A percentile compares a stretch with the other conserved stretches of the same genome.
Evolutionary conservation across 2,329 filamentous ascomycete genomes (phyloP).

Genomic region (Phialophora macrospora): DNA sequence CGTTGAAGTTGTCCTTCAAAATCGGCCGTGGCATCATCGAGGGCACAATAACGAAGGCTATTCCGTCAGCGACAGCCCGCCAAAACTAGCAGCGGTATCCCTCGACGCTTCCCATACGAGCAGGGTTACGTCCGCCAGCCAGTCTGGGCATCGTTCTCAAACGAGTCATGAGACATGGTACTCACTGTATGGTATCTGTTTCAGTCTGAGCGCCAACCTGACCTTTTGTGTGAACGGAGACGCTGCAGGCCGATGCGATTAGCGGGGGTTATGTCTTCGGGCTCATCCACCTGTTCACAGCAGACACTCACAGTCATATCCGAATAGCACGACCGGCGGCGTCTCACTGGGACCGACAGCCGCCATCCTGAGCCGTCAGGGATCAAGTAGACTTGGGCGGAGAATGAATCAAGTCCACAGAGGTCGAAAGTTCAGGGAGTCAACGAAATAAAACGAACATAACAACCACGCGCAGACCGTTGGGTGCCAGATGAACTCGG

Average conservation of each 20-base stretch:
- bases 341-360: not conserved
- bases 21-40: slow-evolving; percentile 69
- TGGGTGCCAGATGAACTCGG: not conserved
- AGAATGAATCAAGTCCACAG: not conserved
- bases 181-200: slow-evolving; percentile 37
- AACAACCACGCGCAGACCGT: not conserved
- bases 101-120: too few species aligned
- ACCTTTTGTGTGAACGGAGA: slow-evolving; percentile 37
- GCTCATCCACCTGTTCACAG: not conserved
- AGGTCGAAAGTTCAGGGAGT: not conserved
- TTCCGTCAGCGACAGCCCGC: not conserved
- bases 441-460: not conserved
- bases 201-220: slow-evolving; percentile 28
- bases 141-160: not conserved
- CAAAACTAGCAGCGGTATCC: not conserved
- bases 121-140: not conserved
- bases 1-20: slow-evolving; percentile 61
- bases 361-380: not conserved
- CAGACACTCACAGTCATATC: slow-evolving; percentile 36
- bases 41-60: slow-evolving; percentile 48
- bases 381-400: not conserved
- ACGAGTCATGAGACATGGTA: not conserved
- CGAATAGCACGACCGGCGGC: slow-evolving; percentile 36
- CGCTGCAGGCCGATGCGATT: slow-evolving; percentile 12
- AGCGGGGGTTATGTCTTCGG: not conserved